A percentile compares a stretch with the other conserved stretches of the same genome.
These are phyloP conservation scores for Debaryomyces castellii DNA, from an alignment of 805 yeast species.

Conservation along the genomic window DNA sequence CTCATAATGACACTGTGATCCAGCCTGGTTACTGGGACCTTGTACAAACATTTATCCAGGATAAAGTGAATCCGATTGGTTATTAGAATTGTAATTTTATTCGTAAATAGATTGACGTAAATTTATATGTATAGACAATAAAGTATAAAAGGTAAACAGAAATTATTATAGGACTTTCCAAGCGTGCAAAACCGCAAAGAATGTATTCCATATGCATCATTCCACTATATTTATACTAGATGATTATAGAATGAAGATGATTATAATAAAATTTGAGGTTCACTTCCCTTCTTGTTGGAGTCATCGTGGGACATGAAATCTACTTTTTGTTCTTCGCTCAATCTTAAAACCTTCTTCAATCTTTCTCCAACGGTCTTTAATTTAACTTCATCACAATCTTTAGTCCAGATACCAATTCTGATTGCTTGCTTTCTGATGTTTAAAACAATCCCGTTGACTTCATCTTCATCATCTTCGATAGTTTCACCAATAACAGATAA, in stretches of 20 bases:
- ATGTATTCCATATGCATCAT: not conserved
- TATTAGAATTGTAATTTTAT: conserved; percentile 12
- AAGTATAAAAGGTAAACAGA: conserved; percentile 3
- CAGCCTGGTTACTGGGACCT: conserved; percentile 79
- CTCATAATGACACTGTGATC: conserved; percentile 80
- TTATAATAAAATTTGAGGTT: conserved; percentile 34
- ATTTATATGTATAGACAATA: conserved; percentile 11
- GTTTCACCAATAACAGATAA: conserved; percentile 94
- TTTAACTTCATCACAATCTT: conserved; percentile 62
- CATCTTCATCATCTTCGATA: conserved; percentile 76
- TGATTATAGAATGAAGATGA: conserved; percentile 1
- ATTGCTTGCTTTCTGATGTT: conserved; percentile 79
- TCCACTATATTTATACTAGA: not conserved
- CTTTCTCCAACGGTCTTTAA: conserved; percentile 78
- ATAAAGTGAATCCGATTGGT: conserved; percentile 43
- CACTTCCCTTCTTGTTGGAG: conserved; percentile 39
- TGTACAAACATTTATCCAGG: conserved; percentile 53
- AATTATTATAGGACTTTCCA: not conserved
- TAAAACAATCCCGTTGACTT: conserved; percentile 92
- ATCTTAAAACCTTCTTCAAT: conserved; percentile 80
- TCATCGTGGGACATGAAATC: conserved; percentile 77
- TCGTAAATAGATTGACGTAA: conserved; percentile 10
- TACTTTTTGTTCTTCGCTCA: conserved; percentile 69
- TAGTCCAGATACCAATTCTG: conserved; percentile 93
- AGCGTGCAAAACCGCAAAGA: not conserved